Evolutionary conservation across 2,329 filamentous ascomycete species (phyloP).

Genomic region (Dactylellina leptospora): DNA sequence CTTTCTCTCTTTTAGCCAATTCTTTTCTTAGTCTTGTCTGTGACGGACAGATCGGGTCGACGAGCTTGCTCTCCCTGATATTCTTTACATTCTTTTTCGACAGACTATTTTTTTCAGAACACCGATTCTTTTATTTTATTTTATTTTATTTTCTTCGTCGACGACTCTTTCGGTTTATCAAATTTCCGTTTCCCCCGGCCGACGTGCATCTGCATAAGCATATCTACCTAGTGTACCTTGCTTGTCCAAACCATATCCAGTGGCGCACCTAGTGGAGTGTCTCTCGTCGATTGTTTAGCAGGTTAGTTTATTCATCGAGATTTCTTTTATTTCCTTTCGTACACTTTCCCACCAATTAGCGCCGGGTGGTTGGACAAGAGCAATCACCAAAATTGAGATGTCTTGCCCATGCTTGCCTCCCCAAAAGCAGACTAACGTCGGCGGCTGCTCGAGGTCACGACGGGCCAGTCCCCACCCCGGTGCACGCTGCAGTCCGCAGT

Average conservation of each 20-base stretch:
- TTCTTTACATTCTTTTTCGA: slow-evolving; percentile 54
- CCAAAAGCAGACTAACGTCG: slow-evolving; percentile 45
- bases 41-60: slow-evolving; percentile 52
- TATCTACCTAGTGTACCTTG: neutral
- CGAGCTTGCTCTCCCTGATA: slow-evolving; percentile 54
- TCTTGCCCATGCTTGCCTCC: slow-evolving; percentile 5
- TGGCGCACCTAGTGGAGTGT: slow-evolving; percentile 31
- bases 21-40: slow-evolving; percentile 53
- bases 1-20: slow-evolving; percentile 51
- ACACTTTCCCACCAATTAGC: slow-evolving; percentile 36
- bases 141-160: slow-evolving; percentile 24
- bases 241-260: slow-evolving; percentile 14
- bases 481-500: slow-evolving; percentile 23
- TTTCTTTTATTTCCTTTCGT: slow-evolving; percentile 6
- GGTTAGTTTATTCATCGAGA: slow-evolving; percentile 47
- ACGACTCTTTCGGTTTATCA: neutral
- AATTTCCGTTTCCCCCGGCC: slow-evolving; percentile 36
- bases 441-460: slow-evolving; percentile 48
- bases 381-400: slow-evolving; percentile 4
- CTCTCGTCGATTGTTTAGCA: slow-evolving; percentile 32
- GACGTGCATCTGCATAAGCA: slow-evolving; percentile 40
- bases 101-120: slow-evolving; percentile 47
- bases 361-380: slow-evolving; percentile 33
- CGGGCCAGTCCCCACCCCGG: slow-evolving; percentile 27
- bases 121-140: slow-evolving; percentile 19